These are phyloP conservation scores for Torulaspora maleeae DNA, from an alignment of 805 yeast genomes.

Conservation along the genomic window DNA sequence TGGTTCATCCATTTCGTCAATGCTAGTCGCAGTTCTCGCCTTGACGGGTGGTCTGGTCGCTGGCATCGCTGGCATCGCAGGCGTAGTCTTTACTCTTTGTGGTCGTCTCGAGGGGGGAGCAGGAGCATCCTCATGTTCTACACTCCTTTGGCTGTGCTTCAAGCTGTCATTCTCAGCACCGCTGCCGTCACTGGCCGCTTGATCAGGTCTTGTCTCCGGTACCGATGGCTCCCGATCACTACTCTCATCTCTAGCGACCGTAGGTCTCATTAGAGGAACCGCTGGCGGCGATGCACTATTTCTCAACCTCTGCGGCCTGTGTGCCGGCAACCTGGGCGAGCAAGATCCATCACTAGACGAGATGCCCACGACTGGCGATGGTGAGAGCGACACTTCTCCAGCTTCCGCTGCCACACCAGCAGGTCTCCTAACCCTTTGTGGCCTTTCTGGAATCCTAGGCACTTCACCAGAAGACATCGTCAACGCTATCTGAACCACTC, in stretches of 20 bases:
- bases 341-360: not conserved
- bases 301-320: not conserved
- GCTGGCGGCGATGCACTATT: not conserved
- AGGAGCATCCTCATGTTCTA: not conserved
- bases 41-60: conserved; percentile 9
- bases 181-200: not conserved
- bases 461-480: conserved; percentile 14
- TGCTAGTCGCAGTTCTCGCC: conserved; percentile 4
- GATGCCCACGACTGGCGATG: not conserved
- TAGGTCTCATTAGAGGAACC: not conserved
- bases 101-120: conserved; percentile 22
- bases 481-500: not conserved
- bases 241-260: too few species aligned
- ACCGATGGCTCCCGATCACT: not conserved
- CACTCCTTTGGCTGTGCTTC: not conserved
- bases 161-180: not conserved
- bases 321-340: conserved; percentile 1
- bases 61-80: conserved; percentile 12
- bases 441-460: conserved; percentile 35
- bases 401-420: not conserved
- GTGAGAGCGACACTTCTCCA: not conserved
- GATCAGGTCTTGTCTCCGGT: not conserved
- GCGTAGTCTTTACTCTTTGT: conserved; percentile 8
- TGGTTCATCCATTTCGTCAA: conserved; percentile 7
- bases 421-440: conserved; percentile 15